Evolutionary conservation across 805 yeast species (phyloP).

Genomic region (Yarrowia yakushimensis): DNA sequence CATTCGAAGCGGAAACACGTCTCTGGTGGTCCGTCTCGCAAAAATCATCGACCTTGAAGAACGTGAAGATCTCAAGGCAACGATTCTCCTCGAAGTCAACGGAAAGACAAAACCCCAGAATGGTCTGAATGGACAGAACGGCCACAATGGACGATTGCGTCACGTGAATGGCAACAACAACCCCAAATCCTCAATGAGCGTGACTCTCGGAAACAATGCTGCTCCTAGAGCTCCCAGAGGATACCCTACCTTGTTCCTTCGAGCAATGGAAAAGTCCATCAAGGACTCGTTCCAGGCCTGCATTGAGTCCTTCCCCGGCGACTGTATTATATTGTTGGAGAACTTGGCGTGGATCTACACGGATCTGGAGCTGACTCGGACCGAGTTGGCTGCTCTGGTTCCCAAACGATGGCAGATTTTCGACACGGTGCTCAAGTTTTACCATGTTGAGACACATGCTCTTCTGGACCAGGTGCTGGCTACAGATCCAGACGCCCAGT

Average conservation of each 20-base stretch:
- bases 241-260: slow-evolving; percentile 59
- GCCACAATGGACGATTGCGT: neutral
- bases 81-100: slow-evolving; percentile 38
- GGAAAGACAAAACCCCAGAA: neutral
- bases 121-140: neutral
- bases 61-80: slow-evolving; percentile 63
- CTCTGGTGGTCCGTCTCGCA: slow-evolving; percentile 65
- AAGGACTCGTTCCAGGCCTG: slow-evolving; percentile 65
- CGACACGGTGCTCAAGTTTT: slow-evolving; percentile 56
- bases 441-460: slow-evolving; percentile 62
- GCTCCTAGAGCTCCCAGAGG: slow-evolving; percentile 45
- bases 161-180: neutral
- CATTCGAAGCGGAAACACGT: slow-evolving; percentile 61
- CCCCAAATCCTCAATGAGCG: neutral
- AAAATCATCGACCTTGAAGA: slow-evolving; percentile 80
- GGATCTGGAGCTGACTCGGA: slow-evolving; percentile 65
- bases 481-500: slow-evolving; percentile 72
- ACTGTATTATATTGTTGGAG: slow-evolving; percentile 55
- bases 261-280: slow-evolving; percentile 57
- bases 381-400: slow-evolving; percentile 54
- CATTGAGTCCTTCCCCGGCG: slow-evolving; percentile 50
- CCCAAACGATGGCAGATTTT: slow-evolving; percentile 76
- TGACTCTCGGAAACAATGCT: slow-evolving; percentile 21
- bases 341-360: slow-evolving; percentile 80
- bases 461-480: slow-evolving; percentile 62